These are phyloP conservation scores for Parasarocladium wereldwijsianum DNA, from an alignment of 2,329 filamentous ascomycete genomes.

Conservation along the genomic window DNA sequence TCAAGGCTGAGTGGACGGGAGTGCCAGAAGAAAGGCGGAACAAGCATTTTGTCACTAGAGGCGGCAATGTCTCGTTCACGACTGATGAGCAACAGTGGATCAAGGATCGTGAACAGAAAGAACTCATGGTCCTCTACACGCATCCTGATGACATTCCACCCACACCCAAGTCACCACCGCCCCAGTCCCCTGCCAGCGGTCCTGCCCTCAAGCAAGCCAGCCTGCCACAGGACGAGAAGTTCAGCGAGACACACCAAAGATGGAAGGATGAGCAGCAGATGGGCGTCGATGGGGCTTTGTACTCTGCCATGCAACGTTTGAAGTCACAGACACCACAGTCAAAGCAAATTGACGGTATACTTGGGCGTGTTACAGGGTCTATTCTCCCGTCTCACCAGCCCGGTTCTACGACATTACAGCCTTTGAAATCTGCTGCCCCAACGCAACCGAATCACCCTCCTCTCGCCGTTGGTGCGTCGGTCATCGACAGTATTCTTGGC, in stretches of 20 bases:
- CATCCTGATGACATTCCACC: slow-evolving; percentile 38
- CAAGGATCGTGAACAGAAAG: slow-evolving; percentile 39
- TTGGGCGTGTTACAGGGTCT: slow-evolving; percentile 18
- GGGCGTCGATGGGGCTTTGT: slow-evolving; percentile 26
- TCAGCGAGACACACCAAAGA: slow-evolving; percentile 33
- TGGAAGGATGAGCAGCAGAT: slow-evolving; percentile 31
- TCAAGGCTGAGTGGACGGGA: slow-evolving; percentile 28
- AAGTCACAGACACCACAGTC: slow-evolving; percentile 20
- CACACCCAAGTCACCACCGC: slow-evolving; percentile 37
- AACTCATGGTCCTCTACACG: slow-evolving; percentile 47
- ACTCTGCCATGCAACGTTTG: slow-evolving; percentile 27
- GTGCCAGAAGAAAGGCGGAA: slow-evolving; percentile 29
- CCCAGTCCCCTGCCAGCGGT: slow-evolving; percentile 14
- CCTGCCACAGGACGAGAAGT: slow-evolving; percentile 25
- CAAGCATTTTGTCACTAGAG: slow-evolving; percentile 38
- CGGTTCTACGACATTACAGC: slow-evolving; percentile 7
- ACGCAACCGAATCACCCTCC: slow-evolving; percentile 13
- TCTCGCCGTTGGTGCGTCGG: slow-evolving; percentile 16
- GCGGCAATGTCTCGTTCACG: slow-evolving; percentile 32
- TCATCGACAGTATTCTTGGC: slow-evolving; percentile 25
- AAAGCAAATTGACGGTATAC: slow-evolving; percentile 24
- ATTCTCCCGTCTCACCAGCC: slow-evolving; percentile 8
- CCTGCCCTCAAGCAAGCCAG: slow-evolving; percentile 15
- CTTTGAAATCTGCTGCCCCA: slow-evolving; percentile 3
- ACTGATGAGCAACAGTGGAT: slow-evolving; percentile 43